Conservation (phyloP, 495 filamentous ascomycete species). For the Sabuloglossum arenarium region DNA sequence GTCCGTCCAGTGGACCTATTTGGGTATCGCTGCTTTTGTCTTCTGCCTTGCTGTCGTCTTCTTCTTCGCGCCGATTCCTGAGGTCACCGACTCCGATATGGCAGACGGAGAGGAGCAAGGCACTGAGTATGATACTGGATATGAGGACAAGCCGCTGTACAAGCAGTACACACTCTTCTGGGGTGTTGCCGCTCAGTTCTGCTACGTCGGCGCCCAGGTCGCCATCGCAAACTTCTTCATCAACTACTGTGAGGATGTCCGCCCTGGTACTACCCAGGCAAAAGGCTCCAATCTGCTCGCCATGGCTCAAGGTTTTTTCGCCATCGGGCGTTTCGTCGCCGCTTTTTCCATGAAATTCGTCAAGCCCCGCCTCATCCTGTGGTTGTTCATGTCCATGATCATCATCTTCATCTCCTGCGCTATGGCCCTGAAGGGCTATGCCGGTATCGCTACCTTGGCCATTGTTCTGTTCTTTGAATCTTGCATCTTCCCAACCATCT, state of each 20-base stretch:
- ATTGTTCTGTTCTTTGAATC: constrained; percentile 51
- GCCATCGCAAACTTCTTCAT: constrained; percentile 36
- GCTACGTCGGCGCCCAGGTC: constrained; percentile 49
- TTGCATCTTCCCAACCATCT: constrained; percentile 50
- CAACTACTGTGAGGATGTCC: constrained; percentile 22
- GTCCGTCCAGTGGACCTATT: constrained; percentile 56
- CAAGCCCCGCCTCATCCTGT: constrained; percentile 30
- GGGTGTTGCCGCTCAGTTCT: constrained; percentile 46
- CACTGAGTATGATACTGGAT: constrained; percentile 13
- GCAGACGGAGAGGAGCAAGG: constrained; percentile 27
- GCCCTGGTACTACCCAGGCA: not conserved
- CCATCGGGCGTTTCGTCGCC: constrained; percentile 41
- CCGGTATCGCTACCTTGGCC: constrained; percentile 35
- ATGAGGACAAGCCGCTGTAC: constrained; percentile 29
- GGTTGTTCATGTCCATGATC: constrained; percentile 16
- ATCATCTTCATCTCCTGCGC: constrained; percentile 34
- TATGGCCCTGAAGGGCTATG: constrained; percentile 28
- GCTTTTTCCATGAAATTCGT: constrained; percentile 27
- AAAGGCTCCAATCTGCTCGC: constrained; percentile 31
- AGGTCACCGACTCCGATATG: constrained; percentile 61
- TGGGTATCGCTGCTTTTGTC: constrained; percentile 50
- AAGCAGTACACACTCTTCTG: constrained; percentile 49
- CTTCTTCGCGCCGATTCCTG: constrained; percentile 41
- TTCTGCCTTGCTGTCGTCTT: constrained; percentile 42
- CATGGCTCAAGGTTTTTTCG: constrained; percentile 44